These are phyloP conservation scores for Chaetomium sp. DNA, from an alignment of 2,329 filamentous ascomycete genomes.

Conservation along the genomic window DNA sequence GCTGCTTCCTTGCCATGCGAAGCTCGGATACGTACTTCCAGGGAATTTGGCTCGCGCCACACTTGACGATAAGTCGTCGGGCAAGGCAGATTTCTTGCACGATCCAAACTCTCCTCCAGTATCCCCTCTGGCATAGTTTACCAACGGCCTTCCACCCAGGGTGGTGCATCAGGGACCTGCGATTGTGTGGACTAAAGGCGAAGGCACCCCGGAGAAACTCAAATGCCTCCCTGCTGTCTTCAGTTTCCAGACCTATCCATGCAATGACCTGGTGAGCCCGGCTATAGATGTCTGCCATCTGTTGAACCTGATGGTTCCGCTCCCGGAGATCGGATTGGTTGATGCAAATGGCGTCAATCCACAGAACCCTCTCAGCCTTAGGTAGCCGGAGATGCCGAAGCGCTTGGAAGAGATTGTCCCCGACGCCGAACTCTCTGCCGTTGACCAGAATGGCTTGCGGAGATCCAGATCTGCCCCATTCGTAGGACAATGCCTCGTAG, in stretches of 20 bases:
- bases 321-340: neutral
- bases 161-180: neutral
- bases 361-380: neutral
- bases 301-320: neutral
- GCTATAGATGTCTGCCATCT: neutral
- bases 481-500: neutral
- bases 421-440: neutral
- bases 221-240: neutral
- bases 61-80: neutral
- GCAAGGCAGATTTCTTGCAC: neutral
- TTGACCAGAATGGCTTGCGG: neutral
- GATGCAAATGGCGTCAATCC: neutral
- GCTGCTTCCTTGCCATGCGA: neutral
- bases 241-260: neutral
- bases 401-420: neutral
- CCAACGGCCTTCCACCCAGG: neutral
- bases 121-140: neutral
- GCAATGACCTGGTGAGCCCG: neutral
- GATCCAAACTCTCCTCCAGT: neutral
- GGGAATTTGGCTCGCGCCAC: neutral
- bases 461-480: neutral
- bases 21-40: neutral
- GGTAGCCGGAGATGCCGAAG: neutral
- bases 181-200: neutral
- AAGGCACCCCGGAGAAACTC: neutral